Percentiles rank a stretch among this genome's conserved stretches.
Evolutionary conservation across 2,329 filamentous ascomycete genomes (phyloP).

Genomic region (Colletotrichum coccodes): DNA sequence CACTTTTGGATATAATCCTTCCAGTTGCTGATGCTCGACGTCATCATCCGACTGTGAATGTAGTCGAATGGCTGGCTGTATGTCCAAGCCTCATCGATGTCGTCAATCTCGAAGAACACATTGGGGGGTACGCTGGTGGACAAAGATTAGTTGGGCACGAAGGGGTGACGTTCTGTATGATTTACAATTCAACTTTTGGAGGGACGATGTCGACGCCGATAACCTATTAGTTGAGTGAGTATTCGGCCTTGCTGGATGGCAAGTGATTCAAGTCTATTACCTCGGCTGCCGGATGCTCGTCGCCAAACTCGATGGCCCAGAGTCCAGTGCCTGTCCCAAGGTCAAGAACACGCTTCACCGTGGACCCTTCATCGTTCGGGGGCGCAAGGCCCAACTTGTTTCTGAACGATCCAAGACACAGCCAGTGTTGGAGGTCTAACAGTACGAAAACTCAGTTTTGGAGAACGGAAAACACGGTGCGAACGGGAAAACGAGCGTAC

Average conservation of each 20-base stretch:
- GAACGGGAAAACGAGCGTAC: not conserved
- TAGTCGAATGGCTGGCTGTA: conserved; percentile 41
- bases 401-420: not conserved
- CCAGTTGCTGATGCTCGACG: conserved; percentile 39
- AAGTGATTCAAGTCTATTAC: conserved; percentile 23
- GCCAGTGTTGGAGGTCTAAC: not conserved
- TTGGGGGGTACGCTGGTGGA: conserved; percentile 39
- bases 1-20: conserved; percentile 30
- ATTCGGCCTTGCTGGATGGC: too few relatives aligned
- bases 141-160: conserved; percentile 37
- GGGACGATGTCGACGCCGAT: conserved; percentile 43
- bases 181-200: conserved; percentile 43
- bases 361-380: not conserved
- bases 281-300: conserved; percentile 41
- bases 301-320: conserved; percentile 39
- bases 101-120: conserved; percentile 42
- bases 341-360: conserved; percentile 33
- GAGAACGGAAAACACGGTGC: too few relatives aligned
- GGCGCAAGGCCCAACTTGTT: not conserved
- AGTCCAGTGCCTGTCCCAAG: conserved; percentile 37
- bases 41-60: conserved; percentile 45
- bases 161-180: conserved; percentile 36
- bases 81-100: conserved; percentile 39
- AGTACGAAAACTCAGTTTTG: too few relatives aligned
- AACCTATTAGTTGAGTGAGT: conserved; percentile 23